Base-by-base conservation (phyloP, 2,329 filamentous ascomycete genomes). In the Byssothecium circinans region DNA sequence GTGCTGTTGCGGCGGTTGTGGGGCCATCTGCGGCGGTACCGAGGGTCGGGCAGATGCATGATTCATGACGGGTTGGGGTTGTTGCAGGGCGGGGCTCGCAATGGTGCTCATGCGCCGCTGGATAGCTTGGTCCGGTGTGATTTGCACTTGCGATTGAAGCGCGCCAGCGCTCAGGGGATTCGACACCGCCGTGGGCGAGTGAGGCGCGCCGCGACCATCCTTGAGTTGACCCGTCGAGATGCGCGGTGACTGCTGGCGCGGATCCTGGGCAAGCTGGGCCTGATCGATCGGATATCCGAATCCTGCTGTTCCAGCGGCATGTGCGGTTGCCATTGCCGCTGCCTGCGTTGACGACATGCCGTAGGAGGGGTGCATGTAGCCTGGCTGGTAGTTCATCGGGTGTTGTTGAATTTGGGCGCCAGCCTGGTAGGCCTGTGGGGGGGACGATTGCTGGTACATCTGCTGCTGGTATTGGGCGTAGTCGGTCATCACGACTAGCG, bases 321-420 rank as follows among this genome's bases (percentile, higher is more conserved):
- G 91, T 15, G 92, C 92, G 1, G 91, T 96, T 18, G 88, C 91
- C 89, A 96, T 94, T 49, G 91, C 91, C 41, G 92, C 91, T 12
- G 91, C 91, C 71, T 95, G 89, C 38, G 91, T 89, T 17, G 87
- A 83, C 27, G 87, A 86, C 73, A 92, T 89, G 48, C 81, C 86
- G 75, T 95, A 95, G 18, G 75, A 75, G 50, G 78, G 76, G 44
- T 88, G 86, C 83, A 87, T 79, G 47, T 91, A 87, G 49, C 83
- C 86, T 69, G 87, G 82, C 64, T 88, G 83, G 72, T 96, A 96
- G 75, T 85, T 89, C 80, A 86, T 89, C 74, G 87, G 82, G 42
- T 83, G 82, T 59, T 85, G 67, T 41, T 71, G 80, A 64, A 81
- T 82, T 53, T 83, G 82, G 32, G 80, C 76, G 53, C 81, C 78